Percentiles rank a stretch among this genome's conserved stretches.
These are phyloP conservation scores for Picochlorum sp. DNA, from an alignment of 139 green algal genomes.

Conservation along the genomic window DNA sequence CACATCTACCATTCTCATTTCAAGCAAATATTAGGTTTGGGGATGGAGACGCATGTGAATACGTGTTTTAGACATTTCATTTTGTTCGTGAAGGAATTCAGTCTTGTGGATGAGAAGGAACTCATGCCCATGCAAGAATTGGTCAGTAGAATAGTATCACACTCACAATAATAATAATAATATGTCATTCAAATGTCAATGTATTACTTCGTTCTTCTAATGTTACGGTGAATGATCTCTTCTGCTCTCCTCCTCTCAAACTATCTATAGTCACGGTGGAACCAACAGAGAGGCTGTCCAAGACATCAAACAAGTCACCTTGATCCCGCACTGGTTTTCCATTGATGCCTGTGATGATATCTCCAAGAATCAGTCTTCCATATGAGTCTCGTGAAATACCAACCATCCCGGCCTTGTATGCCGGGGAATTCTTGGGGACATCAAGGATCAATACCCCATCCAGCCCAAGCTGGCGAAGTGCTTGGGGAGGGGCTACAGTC, in stretches of 20 bases:
- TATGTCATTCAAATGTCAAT: slow-evolving; percentile 13
- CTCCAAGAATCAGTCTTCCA: slow-evolving; percentile 39
- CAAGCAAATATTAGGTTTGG: slow-evolving; percentile 54
- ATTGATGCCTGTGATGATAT: slow-evolving; percentile 49
- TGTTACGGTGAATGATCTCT: slow-evolving; percentile 17
- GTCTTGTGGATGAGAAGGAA: slow-evolving; percentile 87
- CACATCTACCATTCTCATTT: slow-evolving; percentile 99
- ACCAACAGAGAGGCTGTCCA: slow-evolving; percentile 49
- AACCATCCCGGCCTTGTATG: slow-evolving; percentile 43
- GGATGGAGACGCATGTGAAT: slow-evolving; percentile 93
- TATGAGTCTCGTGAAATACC: slow-evolving; percentile 23
- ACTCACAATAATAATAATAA: not conserved
- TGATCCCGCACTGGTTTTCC: slow-evolving; percentile 37
- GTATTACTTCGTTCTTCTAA: slow-evolving; percentile 23
- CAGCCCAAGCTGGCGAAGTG: slow-evolving; percentile 34
- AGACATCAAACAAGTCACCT: slow-evolving; percentile 44
- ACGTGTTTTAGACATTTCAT: slow-evolving; percentile 99
- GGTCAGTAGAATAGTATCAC: slow-evolving; percentile 68
- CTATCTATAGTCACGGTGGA: slow-evolving; percentile 37
- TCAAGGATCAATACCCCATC: slow-evolving; percentile 44
- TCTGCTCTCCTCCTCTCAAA: slow-evolving; percentile 18
- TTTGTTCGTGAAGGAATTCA: slow-evolving; percentile 68
- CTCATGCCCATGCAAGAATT: slow-evolving; percentile 88
- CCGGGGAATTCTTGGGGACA: slow-evolving; percentile 52
- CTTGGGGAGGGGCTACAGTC: slow-evolving; percentile 63